These are phyloP conservation scores for Yarrowia sp. DNA, from an alignment of 805 yeast species.

Conservation along the genomic window DNA sequence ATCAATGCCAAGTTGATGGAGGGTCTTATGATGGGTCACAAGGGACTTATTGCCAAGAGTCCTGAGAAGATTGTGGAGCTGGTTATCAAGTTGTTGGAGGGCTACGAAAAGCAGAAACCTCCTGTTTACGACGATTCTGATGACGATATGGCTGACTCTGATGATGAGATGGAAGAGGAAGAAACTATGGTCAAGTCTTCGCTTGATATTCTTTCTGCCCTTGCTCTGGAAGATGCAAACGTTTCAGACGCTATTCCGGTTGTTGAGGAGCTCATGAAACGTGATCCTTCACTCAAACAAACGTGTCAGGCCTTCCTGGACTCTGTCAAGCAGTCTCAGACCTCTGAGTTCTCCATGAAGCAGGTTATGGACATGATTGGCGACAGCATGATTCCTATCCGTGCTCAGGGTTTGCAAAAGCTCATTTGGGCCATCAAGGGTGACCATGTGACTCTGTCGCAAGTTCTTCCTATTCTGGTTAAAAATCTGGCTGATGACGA, in stretches of 20 bases:
- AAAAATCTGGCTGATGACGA: constrained; percentile 70
- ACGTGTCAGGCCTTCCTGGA: background rate
- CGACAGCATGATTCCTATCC: constrained; percentile 77
- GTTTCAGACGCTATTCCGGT: constrained; percentile 11
- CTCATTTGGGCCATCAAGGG: constrained; percentile 39
- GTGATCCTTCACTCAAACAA: background rate
- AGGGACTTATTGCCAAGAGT: constrained; percentile 26
- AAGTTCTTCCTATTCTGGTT: constrained; percentile 60
- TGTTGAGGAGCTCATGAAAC: background rate
- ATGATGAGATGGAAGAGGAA: constrained; percentile 23
- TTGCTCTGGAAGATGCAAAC: constrained; percentile 6
- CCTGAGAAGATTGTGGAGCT: background rate
- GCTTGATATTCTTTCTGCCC: background rate
- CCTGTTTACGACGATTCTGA: constrained; percentile 24
- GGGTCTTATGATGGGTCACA: constrained; percentile 29
- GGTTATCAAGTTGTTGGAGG: constrained; percentile 36
- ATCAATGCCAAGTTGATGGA: constrained; percentile 26
- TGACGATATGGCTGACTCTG: constrained; percentile 20
- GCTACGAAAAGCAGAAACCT: background rate
- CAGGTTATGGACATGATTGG: constrained; percentile 64
- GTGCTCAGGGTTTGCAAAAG: constrained; percentile 74
- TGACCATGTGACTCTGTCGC: constrained; percentile 47
- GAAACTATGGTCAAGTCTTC: constrained; percentile 23
- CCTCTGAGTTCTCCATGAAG: constrained; percentile 37
- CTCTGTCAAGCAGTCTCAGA: background rate